These are phyloP conservation scores for Agrocybe pediades DNA, from an alignment of 768 basidiomycete genomes.

Conservation along the genomic window DNA sequence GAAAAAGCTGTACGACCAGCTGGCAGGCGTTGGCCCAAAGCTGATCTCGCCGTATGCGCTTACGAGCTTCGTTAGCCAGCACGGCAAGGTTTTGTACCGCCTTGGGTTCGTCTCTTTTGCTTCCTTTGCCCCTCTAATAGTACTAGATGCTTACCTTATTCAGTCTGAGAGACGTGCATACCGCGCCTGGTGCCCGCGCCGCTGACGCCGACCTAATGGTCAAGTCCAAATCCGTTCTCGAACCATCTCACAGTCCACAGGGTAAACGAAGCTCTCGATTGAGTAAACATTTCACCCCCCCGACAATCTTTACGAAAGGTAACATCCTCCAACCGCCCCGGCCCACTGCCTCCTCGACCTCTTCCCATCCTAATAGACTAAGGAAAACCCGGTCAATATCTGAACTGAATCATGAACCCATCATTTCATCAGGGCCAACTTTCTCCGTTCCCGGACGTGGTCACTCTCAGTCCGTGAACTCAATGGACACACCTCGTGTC, in stretches of 20 bases:
- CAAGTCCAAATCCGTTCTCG: constrained; percentile 32
- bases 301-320: constrained; percentile 50
- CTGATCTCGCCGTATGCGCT: constrained; percentile 80
- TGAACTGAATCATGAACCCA: constrained; percentile 42
- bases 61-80: constrained; percentile 81
- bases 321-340: constrained; percentile 29
- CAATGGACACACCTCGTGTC: constrained; percentile 61
- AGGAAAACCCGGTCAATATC: constrained; percentile 79
- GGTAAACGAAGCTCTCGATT: constrained; percentile 62
- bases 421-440: constrained; percentile 24
- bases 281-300: constrained; percentile 63
- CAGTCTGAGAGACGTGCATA: constrained; percentile 57
- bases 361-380: constrained; percentile 50
- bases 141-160: constrained; percentile 7
- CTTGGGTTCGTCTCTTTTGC: constrained; percentile 58
- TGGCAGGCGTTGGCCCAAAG: constrained; percentile 63
- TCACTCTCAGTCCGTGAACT: constrained; percentile 81
- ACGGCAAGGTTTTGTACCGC: constrained; percentile 77
- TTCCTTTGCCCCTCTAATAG: not conserved
- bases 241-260: constrained; percentile 41
- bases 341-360: constrained; percentile 26
- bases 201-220: constrained; percentile 52
- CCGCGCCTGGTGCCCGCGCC: constrained; percentile 58
- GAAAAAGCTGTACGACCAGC: constrained; percentile 74
- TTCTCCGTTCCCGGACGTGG: constrained; percentile 48